Base-by-base conservation (phyloP, 139 green algal species). In the Dunaliella sp. region DNA sequence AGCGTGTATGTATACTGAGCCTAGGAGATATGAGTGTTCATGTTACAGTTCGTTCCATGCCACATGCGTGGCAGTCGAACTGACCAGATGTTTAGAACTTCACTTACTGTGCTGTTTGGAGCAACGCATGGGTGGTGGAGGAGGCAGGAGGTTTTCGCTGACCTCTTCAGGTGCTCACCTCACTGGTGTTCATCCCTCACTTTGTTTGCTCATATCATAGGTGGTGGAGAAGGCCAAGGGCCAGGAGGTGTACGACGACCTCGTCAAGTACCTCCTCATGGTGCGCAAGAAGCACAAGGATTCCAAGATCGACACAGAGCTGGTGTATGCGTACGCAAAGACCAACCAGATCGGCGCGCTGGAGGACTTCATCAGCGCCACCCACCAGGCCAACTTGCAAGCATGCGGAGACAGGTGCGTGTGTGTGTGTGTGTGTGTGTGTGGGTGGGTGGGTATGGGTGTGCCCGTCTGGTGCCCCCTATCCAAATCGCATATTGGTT, bases 251-350 rank as follows among this genome's bases (percentile, higher is more conserved):
- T 98, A 97, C 87, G 94, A 94, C 25, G 95, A 98, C 72, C 92
- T 99, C 72, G 95, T 98, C 57, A 97, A 97, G 92, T 99, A 97
- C 90, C 93, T 99, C 91, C 93, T 98, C 32, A 99, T 99, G 97
- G 97, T 98, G 57, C 94, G 96, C 87, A 98, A 98, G 90, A 97
- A 96, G 90, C 88, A 86, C 33, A 94, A 94, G 91, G 91, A 93
- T 58, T 84, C 92, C 57, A 93, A 95, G 88, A 96, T 99, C 80
- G 97, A 99, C 93, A 98, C 93, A 0, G 97, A 99, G 94, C 94
- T 99, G 37, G 93, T 97, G 57, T 99, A 98, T 83, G 95, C 97
- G 1, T 99, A 98, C 84, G 97, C 97, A 34, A 94, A 94, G 83
- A 98, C 91, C 73, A 89, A 94, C 86, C 91, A 98, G 83, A 93